Conservation (phyloP, 208 protist genomes). For the Trypanosoma melophagium region DNA sequence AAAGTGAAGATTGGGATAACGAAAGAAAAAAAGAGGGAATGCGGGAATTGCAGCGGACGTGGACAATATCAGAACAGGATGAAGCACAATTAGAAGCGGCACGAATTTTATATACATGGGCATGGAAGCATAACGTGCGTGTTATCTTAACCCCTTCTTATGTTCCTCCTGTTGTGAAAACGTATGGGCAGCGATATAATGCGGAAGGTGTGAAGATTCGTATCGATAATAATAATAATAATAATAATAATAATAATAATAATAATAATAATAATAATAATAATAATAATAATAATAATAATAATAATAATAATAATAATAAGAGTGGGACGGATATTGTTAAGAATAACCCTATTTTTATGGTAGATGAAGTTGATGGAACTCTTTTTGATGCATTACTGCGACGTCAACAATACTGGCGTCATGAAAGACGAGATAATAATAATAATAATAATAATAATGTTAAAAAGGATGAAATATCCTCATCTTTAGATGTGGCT, state of each 20-base stretch:
- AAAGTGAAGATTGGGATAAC: neutral
- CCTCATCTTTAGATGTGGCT: slow-evolving; percentile 11
- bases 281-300: neutral
- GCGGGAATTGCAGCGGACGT: slow-evolving; percentile 9
- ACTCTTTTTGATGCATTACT: slow-evolving; percentile 22
- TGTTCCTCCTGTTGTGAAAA: slow-evolving; percentile 40
- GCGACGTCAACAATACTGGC: slow-evolving; percentile 16
- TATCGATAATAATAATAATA: neutral
- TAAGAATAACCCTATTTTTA: slow-evolving; percentile 1
- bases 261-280: neutral
- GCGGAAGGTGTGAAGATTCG: too few species aligned
- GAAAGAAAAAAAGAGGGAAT: slow-evolving; percentile 8
- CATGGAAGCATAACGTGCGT: slow-evolving; percentile 34
- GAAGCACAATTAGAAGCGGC: slow-evolving; percentile 33
- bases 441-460: neutral
- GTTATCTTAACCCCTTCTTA: slow-evolving; percentile 58
- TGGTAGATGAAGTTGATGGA: slow-evolving; percentile 28
- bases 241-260: neutral
- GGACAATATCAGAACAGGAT: slow-evolving; percentile 20
- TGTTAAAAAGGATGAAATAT: neutral
- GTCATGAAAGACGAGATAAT: neutral
- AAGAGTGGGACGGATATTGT: neutral
- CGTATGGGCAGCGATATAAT: slow-evolving; percentile 34
- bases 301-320: neutral
- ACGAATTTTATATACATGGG: slow-evolving; percentile 45